Evolutionary conservation across 2,329 filamentous ascomycete genomes (phyloP), one percentile per base, ranked within the genome.

Genomic region (Triangularia verruculosa): DNA sequence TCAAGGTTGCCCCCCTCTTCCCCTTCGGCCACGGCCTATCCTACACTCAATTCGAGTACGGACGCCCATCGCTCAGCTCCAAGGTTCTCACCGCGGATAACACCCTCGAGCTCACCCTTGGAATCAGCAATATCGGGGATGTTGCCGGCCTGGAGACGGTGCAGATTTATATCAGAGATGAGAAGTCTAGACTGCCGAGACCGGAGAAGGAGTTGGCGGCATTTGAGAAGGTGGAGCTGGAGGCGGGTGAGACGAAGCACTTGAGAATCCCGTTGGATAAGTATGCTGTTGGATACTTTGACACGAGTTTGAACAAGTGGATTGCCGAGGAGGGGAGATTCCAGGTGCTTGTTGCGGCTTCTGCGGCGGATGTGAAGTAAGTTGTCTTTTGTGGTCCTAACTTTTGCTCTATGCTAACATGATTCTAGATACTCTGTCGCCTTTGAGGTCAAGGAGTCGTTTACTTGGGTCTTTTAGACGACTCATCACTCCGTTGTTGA

Each of bases 11-110:
- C 4, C 86, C 87, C 0, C 79, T 89, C 0, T 92, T 91, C 75
- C 81, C 88, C 27, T 92, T 92, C 68, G 90, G 90, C 11, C 88
- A 91, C 72, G 89, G 90, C 1, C 80, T 92, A 7, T 89, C 87
- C 0, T 93, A 92, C 74, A 91, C 89, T 0, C 83, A 78, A 0
- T 92, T 92, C 72, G 80, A 82, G 55, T 89, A 90, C 70, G 85
- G 86, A 13, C 77, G 80, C 0, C 82, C 86, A 0, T 80, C 80
- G 3, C 78, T 88, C 60, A 80, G 76, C 69, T 70, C 73, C 1
- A 73, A 74, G 59, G 73, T 77, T 1, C 72, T 84, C 61, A 69
- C 75, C 39, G 70, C 79, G 51, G 68, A 78, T 62, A 75, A 69
- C 57, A 75, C 71, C 0, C 75, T 83, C 62, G 79, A 80, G 59